phyloP scores from a whole-genome alignment of 768 basidiomycete genomes.

The Kockovaella imperatae region DNA sequence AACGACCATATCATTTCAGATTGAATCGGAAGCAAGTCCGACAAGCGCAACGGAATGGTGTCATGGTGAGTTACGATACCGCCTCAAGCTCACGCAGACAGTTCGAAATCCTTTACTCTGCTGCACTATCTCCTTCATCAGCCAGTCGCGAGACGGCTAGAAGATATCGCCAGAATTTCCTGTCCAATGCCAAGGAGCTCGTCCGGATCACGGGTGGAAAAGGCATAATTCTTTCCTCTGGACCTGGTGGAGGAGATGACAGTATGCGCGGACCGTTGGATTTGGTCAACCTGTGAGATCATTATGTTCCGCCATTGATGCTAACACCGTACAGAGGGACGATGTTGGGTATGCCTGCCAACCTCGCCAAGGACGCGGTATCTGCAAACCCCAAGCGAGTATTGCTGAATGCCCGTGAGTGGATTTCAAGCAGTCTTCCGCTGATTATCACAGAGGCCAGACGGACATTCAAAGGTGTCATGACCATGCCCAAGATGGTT shows the following conservation, averaged over 20 bases:
- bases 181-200: conserved; percentile 41
- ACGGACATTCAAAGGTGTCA: conserved; percentile 37
- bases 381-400: conserved; percentile 26
- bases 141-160: conserved; percentile 13
- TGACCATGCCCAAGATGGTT: conserved; percentile 28
- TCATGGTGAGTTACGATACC: conserved; percentile 22
- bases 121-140: conserved; percentile 29
- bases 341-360: conserved; percentile 43
- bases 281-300: conserved; percentile 39
- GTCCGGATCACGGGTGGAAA: conserved; percentile 40
- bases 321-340: conserved; percentile 16
- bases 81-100: conserved; percentile 2
- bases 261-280: conserved; percentile 38
- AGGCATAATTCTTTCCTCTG: conserved; percentile 39
- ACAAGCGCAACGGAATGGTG: conserved; percentile 36
- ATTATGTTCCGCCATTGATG: background rate
- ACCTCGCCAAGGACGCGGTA: conserved; percentile 40
- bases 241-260: conserved; percentile 17
- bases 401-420: conserved; percentile 41
- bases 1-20: conserved; percentile 30
- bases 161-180: conserved; percentile 39
- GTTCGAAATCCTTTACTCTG: conserved; percentile 42
- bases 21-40: conserved; percentile 35
- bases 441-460: conserved; percentile 26
- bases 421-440: background rate